Conservation (phyloP, 129 eudicot genomes). For the Rutidosis leptorrhynchoides region DNA sequence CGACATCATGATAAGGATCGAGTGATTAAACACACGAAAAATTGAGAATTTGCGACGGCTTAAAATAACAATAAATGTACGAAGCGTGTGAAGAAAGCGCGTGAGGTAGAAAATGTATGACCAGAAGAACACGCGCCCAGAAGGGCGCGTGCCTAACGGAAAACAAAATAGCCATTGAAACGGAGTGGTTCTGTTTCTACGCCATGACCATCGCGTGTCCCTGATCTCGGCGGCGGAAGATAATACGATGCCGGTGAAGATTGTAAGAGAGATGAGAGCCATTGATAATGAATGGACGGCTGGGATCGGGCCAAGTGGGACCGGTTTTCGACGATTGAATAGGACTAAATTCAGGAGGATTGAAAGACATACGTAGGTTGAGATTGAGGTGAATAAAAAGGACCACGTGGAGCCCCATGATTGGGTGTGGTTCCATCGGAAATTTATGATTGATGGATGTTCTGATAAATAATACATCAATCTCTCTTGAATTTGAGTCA, state of each 20-base stretch:
- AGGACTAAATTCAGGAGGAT: constrained; percentile 24
- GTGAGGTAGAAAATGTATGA: constrained; percentile 72
- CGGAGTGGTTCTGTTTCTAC: constrained; percentile 51
- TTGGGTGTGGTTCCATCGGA: constrained; percentile 37
- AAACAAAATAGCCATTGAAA: constrained; percentile 79
- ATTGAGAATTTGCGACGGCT: constrained; percentile 43
- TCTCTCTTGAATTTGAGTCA: constrained; percentile 8
- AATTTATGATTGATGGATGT: constrained; percentile 33
- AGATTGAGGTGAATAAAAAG: constrained; percentile 34
- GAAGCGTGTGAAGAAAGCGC: constrained; percentile 60
- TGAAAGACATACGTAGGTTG: constrained; percentile 24
- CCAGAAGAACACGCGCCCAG: constrained; percentile 91
- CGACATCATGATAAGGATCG: constrained; percentile 48
- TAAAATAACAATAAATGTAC: constrained; percentile 46
- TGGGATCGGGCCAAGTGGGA: constrained; percentile 34
- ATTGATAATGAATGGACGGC: constrained; percentile 26
- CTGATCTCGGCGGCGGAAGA: constrained; percentile 87
- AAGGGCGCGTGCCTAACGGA: constrained; percentile 81
- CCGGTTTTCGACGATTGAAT: constrained; percentile 19
- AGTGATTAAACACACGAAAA: constrained; percentile 53
- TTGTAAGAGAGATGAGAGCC: constrained; percentile 56
- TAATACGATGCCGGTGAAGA: constrained; percentile 56
- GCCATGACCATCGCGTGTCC: constrained; percentile 81
- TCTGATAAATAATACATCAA: constrained; percentile 34
- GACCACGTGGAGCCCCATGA: constrained; percentile 44